These are phyloP conservation scores for Scortechinia acanthostroma DNA, from an alignment of 2,329 filamentous ascomycete genomes.

Conservation along the genomic window DNA sequence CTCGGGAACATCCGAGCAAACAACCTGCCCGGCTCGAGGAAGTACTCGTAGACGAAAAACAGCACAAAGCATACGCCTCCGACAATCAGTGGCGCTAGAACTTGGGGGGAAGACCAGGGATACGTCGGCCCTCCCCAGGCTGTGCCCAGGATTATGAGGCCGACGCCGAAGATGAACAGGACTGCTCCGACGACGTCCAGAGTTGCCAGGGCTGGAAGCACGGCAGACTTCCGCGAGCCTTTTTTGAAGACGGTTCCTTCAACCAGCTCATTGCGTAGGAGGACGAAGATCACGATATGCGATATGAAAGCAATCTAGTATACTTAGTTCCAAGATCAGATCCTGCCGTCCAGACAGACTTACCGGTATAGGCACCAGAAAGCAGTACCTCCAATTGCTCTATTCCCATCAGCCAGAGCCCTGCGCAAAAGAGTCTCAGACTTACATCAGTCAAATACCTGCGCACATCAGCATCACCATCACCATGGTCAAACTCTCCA, in stretches of 20 bases:
- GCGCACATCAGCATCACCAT: slow-evolving; percentile 4
- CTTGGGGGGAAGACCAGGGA: slow-evolving; percentile 36
- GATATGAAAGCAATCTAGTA: too few species aligned
- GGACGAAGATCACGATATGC: too few species aligned
- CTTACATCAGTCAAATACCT: slow-evolving; percentile 20
- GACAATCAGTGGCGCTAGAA: slow-evolving; percentile 37
- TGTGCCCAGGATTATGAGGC: slow-evolving; percentile 42
- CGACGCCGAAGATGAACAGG: slow-evolving; percentile 45
- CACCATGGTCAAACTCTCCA: not conserved
- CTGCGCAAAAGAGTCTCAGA: slow-evolving; percentile 8
- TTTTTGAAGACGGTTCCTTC: too few species aligned
- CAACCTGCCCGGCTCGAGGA: slow-evolving; percentile 38
- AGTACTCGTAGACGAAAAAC: slow-evolving; percentile 43
- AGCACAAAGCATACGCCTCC: slow-evolving; percentile 28
- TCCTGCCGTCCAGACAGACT: too few species aligned
- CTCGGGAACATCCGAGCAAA: slow-evolving; percentile 38
- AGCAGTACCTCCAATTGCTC: too few species aligned
- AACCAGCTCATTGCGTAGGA: too few species aligned
- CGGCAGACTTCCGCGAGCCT: too few species aligned
- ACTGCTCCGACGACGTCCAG: slow-evolving; percentile 48
- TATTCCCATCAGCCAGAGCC: too few species aligned
- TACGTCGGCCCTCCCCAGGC: slow-evolving; percentile 48
- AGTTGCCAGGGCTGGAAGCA: too few species aligned
- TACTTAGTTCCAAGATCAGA: too few species aligned
- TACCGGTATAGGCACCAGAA: too few species aligned